Percentiles rank a stretch among this genome's conserved stretches.
These are phyloP conservation scores for Colletotrichum limetticola DNA, from an alignment of 2,329 filamentous ascomycete species.

Conservation along the genomic window DNA sequence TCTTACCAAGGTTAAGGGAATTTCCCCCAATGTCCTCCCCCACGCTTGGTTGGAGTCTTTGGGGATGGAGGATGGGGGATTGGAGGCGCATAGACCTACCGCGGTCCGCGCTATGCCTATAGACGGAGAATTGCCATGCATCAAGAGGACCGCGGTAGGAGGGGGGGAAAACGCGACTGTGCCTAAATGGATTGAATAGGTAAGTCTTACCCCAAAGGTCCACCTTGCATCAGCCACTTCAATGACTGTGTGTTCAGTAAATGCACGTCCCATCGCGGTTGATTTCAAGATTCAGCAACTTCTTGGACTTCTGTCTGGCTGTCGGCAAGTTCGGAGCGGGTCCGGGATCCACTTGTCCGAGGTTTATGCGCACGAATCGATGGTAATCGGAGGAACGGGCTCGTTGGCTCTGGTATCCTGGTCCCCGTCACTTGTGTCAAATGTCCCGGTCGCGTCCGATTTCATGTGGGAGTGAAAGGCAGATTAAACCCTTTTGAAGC, in stretches of 20 bases:
- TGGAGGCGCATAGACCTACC: background rate
- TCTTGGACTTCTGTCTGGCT: background rate
- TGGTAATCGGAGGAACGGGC: slow-evolving; percentile 14
- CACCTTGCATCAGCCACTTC: background rate
- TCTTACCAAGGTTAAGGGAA: background rate
- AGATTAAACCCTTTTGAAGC: background rate
- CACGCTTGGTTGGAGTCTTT: background rate
- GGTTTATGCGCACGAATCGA: slow-evolving; percentile 32
- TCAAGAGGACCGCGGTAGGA: background rate
- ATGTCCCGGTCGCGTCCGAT: slow-evolving; percentile 5
- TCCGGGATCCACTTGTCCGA: slow-evolving; percentile 30
- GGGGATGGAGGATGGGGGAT: background rate
- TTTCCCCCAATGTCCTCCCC: background rate
- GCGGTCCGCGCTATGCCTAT: background rate
- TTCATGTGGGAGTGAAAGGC: background rate
- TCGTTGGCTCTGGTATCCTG: background rate
- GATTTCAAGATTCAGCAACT: background rate
- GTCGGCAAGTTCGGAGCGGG: slow-evolving; percentile 30
- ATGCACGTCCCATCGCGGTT: background rate
- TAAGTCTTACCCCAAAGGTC: background rate
- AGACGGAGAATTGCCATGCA: background rate
- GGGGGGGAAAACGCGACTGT: background rate
- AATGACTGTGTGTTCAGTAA: background rate
- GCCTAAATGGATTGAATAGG: background rate
- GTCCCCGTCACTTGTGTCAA: slow-evolving; percentile 9